A percentile compares a stretch with the other conserved stretches of the same genome.
Evolutionary conservation across 2,329 filamentous ascomycete genomes (phyloP).

Genomic region (Aureobasidium subglaciale): DNA sequence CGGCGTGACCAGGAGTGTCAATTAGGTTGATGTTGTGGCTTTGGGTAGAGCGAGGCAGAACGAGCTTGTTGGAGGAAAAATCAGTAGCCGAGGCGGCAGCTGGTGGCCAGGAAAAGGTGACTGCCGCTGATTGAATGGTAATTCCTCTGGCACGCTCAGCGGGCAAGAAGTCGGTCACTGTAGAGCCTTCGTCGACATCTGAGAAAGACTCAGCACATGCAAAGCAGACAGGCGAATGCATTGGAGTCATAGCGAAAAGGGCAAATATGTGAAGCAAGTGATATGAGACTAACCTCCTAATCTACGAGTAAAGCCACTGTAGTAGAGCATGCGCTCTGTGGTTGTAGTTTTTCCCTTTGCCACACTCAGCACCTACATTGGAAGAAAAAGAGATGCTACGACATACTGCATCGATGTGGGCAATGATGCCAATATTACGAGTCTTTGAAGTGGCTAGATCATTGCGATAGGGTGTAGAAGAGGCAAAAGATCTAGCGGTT

Average conservation of each 20-base stretch:
- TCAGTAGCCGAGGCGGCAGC: conserved; percentile 23
- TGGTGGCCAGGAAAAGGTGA: conserved; percentile 89
- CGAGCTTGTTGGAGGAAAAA: not conserved
- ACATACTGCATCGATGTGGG: conserved; percentile 83
- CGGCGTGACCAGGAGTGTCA: conserved; percentile 92
- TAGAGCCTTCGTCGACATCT: conserved; percentile 95
- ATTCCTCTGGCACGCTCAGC: conserved; percentile 88
- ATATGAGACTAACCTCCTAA: conserved; percentile 66
- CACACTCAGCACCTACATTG: conserved; percentile 14
- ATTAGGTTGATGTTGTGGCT: conserved; percentile 80
- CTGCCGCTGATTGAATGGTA: conserved; percentile 94
- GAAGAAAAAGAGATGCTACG: not conserved
- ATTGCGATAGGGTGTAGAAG: conserved; percentile 9
- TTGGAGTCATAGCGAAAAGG: not conserved
- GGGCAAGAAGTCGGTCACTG: conserved; percentile 92
- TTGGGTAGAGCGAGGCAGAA: conserved; percentile 43
- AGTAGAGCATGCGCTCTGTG: conserved; percentile 97
- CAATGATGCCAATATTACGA: conserved; percentile 96
- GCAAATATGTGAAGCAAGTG: not conserved
- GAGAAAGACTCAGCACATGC: not conserved
- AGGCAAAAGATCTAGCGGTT: conserved; percentile 13
- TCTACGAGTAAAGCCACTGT: conserved; percentile 80
- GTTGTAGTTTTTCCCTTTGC: conserved; percentile 89
- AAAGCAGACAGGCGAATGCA: not conserved
- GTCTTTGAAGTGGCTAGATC: conserved; percentile 38